These are phyloP conservation scores for Fraxinus americana DNA, from an alignment of 257 asterid genomes.

Conservation along the genomic window DNA sequence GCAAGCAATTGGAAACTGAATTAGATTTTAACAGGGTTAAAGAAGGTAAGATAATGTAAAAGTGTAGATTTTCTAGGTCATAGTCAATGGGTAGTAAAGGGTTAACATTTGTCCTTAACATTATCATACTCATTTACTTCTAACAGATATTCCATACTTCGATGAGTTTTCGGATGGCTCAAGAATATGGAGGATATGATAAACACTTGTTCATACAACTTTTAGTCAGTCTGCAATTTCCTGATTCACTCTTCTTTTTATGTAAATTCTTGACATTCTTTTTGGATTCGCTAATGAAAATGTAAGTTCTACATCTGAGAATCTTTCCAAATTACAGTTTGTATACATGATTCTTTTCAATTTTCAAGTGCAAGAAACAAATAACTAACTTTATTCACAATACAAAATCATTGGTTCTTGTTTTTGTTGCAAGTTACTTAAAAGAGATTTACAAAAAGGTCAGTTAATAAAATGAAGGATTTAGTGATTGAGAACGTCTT, in stretches of 20 bases:
- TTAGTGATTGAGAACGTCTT: no score
- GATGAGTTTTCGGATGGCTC: constrained; percentile 42
- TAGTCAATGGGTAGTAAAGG: constrained; percentile 34
- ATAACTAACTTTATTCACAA: not conserved
- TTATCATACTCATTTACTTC: constrained; percentile 35
- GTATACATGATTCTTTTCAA: not conserved
- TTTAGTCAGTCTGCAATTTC: constrained; percentile 33
- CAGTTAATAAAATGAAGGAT: no score
- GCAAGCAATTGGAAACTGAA: constrained; percentile 38
- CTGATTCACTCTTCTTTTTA: constrained; percentile 22
- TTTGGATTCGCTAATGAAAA: constrained; percentile 25
- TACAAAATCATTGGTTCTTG: no score
- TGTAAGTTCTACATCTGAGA: constrained; percentile 1
- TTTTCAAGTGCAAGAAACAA: not conserved
- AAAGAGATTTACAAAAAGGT: no score
- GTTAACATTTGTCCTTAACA: constrained; percentile 33
- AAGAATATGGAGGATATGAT: constrained; percentile 23
- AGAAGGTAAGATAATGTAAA: constrained; percentile 30
- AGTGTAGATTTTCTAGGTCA: constrained; percentile 33
- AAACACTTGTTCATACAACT: constrained; percentile 39
- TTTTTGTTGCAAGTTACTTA: no score
- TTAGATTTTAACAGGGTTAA: constrained; percentile 36
- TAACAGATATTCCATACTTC: constrained; percentile 32
- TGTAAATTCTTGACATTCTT: constrained; percentile 23
- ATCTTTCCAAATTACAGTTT: not conserved